Base-by-base conservation (phyloP, 169 alveolate genomes). In the Eimeria necatrix region DNA sequence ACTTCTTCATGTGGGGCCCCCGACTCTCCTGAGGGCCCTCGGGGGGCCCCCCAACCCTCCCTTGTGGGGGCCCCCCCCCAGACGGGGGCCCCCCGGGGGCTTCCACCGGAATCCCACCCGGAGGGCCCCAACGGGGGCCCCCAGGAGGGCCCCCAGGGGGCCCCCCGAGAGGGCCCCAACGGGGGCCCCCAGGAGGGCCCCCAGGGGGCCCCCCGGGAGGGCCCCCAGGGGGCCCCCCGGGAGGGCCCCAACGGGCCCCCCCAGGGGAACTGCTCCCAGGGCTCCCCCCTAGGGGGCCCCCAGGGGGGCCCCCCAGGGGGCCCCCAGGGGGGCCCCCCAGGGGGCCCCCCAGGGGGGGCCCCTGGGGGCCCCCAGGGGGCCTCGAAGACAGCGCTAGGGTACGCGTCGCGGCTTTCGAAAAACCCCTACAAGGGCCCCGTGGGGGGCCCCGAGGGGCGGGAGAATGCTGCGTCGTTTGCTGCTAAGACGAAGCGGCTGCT, bases 341-440 rank as follows among this genome's bases (percentile, higher is more conserved):
- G n/a, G n/a, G n/a, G n/a, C n/a, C n/a, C n/a, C n/a, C n/a, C n/a
- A n/a, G n/a, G n/a, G n/a, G n/a, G n/a, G n/a, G n/a, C n/a, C n/a
- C n/a, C n/a, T n/a, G n/a, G n/a, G n/a, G n/a, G n/a, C n/a, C n/a
- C n/a, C n/a, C n/a, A n/a, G n/a, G n/a, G n/a, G n/a, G n/a, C 70
- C n/a, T n/a, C 24, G 8, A 80, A 48, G 22, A 53, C 26, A 20
- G 89, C 93, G 24, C 24, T 91, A 5, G 83, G 92, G 32, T 91
- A 91, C 26, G 95, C 95, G 26, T 48, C 95, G n/a, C 91, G 95
- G 7, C 80, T 91, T 16, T 91, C 95, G 3, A 68, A 16, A n/a
- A 78, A 91, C 73, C 95, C 95, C 46, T 26, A 91, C 91, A 74
- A 76, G 56, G 95, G 95, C 32, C 95, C 95, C 22, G 95, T 91